These are phyloP conservation scores for Coelastrella sp. DNA, from an alignment of 139 green algal genomes.

Conservation along the genomic window DNA sequence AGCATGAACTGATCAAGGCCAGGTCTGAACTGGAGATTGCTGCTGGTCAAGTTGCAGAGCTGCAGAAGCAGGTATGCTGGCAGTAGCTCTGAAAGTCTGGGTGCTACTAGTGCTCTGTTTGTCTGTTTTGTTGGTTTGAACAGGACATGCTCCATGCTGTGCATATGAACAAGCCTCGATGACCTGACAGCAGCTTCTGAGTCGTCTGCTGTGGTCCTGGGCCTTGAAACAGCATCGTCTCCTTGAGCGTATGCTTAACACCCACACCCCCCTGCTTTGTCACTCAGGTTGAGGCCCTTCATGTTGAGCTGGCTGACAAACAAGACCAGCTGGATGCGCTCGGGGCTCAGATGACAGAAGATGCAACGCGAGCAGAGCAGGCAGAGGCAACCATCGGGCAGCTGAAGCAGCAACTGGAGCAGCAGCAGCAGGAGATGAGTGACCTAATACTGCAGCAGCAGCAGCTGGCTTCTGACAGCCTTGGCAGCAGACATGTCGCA, in stretches of 20 bases:
- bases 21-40: slow-evolving; percentile 8
- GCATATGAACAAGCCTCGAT: too few species aligned
- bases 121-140: too few species aligned
- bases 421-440: neutral
- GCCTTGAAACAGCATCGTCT: too few species aligned
- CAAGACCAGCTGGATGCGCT: slow-evolving; percentile 27
- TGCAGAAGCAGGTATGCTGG: slow-evolving; percentile 19
- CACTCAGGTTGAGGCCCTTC: neutral
- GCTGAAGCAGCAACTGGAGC: slow-evolving; percentile 23
- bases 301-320: slow-evolving; percentile 3
- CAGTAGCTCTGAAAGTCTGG: too few species aligned
- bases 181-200: too few species aligned
- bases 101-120: too few species aligned
- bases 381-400: neutral
- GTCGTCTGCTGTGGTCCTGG: too few species aligned
- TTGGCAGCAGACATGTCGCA: too few species aligned
- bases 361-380: neutral
- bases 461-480: neutral
- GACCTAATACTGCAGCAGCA: neutral
- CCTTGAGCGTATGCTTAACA: too few species aligned
- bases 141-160: too few species aligned
- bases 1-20: neutral
- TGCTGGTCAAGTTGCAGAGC: neutral
- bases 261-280: too few species aligned
- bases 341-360: neutral